phyloP scores from a whole-genome alignment of 257 asterid species.

The Scutellaria minor region DNA sequence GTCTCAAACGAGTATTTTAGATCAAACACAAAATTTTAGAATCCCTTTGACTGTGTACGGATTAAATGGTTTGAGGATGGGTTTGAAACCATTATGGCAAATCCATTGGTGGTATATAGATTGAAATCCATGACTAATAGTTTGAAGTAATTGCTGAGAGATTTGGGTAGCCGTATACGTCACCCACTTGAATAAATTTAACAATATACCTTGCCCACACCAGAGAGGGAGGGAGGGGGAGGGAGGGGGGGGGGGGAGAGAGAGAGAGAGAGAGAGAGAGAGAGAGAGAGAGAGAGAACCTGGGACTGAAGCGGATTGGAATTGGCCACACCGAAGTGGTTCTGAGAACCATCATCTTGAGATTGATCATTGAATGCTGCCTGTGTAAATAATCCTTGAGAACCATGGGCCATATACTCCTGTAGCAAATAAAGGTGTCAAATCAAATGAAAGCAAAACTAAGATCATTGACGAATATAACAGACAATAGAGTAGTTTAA shows the following conservation, averaged over 20 bases:
- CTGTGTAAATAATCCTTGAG: slow-evolving; percentile 92
- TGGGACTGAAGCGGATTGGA: slow-evolving; percentile 81
- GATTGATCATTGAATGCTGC: slow-evolving; percentile 82
- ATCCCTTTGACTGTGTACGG: not conserved
- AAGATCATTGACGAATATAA: not conserved
- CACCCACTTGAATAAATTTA: slow-evolving; percentile 11
- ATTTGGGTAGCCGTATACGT: not conserved
- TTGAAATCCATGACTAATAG: too few species aligned
- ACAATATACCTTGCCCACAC: not conserved
- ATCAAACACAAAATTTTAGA: not conserved
- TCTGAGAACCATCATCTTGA: slow-evolving; percentile 84
- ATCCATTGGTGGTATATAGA: too few species aligned
- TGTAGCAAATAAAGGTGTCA: slow-evolving; percentile 39
- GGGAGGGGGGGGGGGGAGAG: not conserved
- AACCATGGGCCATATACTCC: slow-evolving; percentile 95
- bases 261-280: not conserved
- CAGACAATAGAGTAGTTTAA: slow-evolving; percentile 1
- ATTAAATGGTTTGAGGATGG: not conserved
- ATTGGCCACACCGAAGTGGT: slow-evolving; percentile 68
- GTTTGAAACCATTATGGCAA: too few species aligned
- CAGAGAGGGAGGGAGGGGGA: not conserved
- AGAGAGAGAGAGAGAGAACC: slow-evolving; percentile 45
- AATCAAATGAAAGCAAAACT: slow-evolving; percentile 16
- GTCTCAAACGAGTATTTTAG: not conserved
- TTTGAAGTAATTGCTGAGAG: not conserved